These are phyloP conservation scores for Claviceps sp. DNA, from an alignment of 2,329 filamentous ascomycete genomes.

Conservation along the genomic window DNA sequence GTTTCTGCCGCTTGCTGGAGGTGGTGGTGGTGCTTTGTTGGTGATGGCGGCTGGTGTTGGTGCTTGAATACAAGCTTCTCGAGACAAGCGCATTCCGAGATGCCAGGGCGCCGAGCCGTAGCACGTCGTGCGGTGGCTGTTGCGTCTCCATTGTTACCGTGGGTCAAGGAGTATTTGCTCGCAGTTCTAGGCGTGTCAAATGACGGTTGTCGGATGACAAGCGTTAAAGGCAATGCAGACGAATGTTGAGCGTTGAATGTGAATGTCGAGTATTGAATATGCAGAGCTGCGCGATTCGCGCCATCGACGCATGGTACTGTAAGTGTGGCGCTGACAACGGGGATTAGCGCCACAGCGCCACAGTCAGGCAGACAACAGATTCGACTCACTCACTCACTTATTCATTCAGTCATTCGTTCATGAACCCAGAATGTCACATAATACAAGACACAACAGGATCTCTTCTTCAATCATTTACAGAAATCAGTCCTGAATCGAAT, in stretches of 20 bases:
- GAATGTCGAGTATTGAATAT: too few species aligned
- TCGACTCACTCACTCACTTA: background rate
- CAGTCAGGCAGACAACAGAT: background rate
- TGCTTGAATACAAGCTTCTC: constrained; percentile 18
- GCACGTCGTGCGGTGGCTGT: constrained; percentile 18
- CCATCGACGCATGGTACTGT: too few species aligned
- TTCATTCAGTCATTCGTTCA: background rate
- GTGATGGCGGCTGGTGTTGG: constrained; percentile 10
- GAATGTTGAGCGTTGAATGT: too few species aligned
- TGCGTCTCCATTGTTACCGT: constrained; percentile 20
- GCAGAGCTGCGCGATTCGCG: too few species aligned
- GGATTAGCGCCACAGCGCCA: constrained; percentile 2
- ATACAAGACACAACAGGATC: background rate
- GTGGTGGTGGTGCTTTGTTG: constrained; percentile 2
- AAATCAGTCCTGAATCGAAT: background rate
- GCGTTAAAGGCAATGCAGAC: background rate
- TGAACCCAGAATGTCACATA: background rate
- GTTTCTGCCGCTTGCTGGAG: constrained; percentile 24
- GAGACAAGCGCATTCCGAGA: constrained; percentile 22
- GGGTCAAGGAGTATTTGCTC: too few species aligned
- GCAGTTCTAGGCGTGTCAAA: background rate
- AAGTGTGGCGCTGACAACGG: constrained; percentile 14
- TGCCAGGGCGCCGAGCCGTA: constrained; percentile 21
- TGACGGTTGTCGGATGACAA: background rate
- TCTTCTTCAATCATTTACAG: background rate